phyloP scores from a whole-genome alignment of 192 early-diverging fungal species.

The Linnemannia schmuckeri region DNA sequence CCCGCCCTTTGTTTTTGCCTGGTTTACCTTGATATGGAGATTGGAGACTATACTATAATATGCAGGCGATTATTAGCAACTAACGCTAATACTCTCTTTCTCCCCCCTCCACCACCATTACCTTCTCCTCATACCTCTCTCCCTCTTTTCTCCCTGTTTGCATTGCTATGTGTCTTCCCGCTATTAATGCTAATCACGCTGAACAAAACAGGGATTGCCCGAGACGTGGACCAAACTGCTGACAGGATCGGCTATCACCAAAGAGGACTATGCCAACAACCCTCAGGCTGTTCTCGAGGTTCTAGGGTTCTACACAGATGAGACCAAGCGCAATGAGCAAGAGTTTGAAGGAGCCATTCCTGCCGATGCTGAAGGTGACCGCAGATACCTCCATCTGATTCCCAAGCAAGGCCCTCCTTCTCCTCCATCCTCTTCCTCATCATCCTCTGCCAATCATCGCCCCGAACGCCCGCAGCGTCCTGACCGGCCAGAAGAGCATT shows the following conservation, averaged over 20 bases:
- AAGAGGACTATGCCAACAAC: slow-evolving; percentile 98
- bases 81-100: slow-evolving; percentile 8
- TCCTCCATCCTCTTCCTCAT: slow-evolving; percentile 22
- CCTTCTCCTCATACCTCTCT: background rate
- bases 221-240: slow-evolving; percentile 95
- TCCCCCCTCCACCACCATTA: background rate
- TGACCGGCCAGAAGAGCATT: slow-evolving; percentile 51
- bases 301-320: slow-evolving; percentile 98
- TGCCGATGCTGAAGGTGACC: slow-evolving; percentile 57
- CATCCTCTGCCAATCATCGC: slow-evolving; percentile 26
- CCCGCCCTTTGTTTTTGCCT: background rate
- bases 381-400: slow-evolving; percentile 58
- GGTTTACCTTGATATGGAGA: background rate
- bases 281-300: slow-evolving; percentile 98
- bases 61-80: slow-evolving; percentile 4
- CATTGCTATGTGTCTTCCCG: background rate
- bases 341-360: slow-evolving; percentile 62
- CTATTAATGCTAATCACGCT: background rate
- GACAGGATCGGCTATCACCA: slow-evolving; percentile 93
- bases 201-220: slow-evolving; percentile 81
- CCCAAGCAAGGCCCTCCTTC: slow-evolving; percentile 58
- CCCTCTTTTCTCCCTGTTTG: background rate
- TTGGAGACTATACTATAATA: background rate
- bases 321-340: slow-evolving; percentile 70
- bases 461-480: slow-evolving; percentile 52